Percentiles rank a stretch among this genome's conserved stretches.
phyloP scores from a whole-genome alignment of 2,329 filamentous ascomycete genomes.

The Microascus cirrosus region DNA sequence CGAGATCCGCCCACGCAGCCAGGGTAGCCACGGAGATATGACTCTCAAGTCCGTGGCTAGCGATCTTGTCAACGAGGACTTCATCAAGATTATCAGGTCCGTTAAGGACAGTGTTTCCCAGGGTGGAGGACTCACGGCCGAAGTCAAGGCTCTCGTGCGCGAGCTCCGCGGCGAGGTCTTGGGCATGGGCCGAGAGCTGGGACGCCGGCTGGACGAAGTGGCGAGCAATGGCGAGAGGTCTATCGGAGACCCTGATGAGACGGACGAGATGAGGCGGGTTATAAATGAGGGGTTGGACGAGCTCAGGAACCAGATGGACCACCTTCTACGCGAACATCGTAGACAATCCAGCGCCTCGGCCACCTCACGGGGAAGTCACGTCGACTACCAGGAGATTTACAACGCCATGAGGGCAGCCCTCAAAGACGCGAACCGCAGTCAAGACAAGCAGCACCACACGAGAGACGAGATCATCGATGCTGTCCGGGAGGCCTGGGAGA shows the following conservation, averaged over 20 bases:
- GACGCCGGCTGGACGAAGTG: constrained; percentile 70
- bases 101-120: constrained; percentile 89
- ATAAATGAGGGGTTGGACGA: constrained; percentile 72
- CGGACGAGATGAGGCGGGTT: constrained; percentile 32
- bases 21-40: constrained; percentile 9
- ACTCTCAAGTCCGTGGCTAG: constrained; percentile 16
- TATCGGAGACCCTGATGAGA: not conserved
- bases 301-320: constrained; percentile 74
- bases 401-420: constrained; percentile 70
- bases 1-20: constrained; percentile 13
- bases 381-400: constrained; percentile 80
- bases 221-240: constrained; percentile 28
- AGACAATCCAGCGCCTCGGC: constrained; percentile 55
- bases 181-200: constrained; percentile 87
- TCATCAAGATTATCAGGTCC: constrained; percentile 70
- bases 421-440: constrained; percentile 32
- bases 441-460: constrained; percentile 31
- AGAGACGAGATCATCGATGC: constrained; percentile 79
- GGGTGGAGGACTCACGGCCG: constrained; percentile 77
- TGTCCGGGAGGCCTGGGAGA: constrained; percentile 84
- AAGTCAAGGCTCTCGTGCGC: constrained; percentile 82
- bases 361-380: constrained; percentile 44
- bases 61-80: constrained; percentile 61
- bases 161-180: constrained; percentile 87
- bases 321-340: constrained; percentile 64